phyloP scores from a whole-genome alignment of 371 early-diverging fungal genomes.

The Apophysomyces variabilis region DNA sequence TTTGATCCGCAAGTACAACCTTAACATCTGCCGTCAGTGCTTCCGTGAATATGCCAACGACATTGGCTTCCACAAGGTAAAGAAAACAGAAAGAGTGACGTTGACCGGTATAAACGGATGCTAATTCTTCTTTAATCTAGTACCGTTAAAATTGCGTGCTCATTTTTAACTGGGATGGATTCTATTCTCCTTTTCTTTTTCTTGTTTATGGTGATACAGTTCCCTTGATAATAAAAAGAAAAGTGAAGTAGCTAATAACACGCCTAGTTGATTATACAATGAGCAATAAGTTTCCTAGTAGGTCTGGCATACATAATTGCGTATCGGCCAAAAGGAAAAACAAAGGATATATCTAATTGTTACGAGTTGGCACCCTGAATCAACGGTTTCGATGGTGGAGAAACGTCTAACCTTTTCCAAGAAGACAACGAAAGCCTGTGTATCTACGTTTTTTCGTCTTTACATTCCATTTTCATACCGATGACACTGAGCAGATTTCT shows the following conservation, averaged over 20 bases:
- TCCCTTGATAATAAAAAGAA: not conserved
- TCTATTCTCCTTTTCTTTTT: not conserved
- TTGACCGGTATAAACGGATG: not conserved
- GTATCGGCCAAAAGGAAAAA: too few species aligned
- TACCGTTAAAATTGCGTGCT: not conserved
- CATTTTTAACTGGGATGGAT: not conserved
- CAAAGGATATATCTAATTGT: too few species aligned
- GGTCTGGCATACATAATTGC: too few species aligned
- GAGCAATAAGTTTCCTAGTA: too few species aligned
- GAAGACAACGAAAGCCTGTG: too few species aligned
- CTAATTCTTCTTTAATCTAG: not conserved
- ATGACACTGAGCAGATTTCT: too few species aligned
- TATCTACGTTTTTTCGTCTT: too few species aligned
- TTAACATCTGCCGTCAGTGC: slow-evolving; percentile 99
- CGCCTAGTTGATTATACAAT: too few species aligned
- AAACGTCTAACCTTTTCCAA: too few species aligned
- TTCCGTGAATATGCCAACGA: slow-evolving; percentile 98
- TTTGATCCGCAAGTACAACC: slow-evolving; percentile 98
- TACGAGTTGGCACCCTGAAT: too few species aligned
- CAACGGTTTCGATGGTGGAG: too few species aligned
- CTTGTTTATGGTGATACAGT: not conserved
- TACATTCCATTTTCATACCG: too few species aligned
- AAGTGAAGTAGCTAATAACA: not conserved
- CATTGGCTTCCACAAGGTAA: slow-evolving; percentile 97
- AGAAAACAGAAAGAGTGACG: not conserved